These are phyloP conservation scores for Gossypium schwendimanii DNA, from an alignment of 441 rosid species.

Conservation along the genomic window DNA sequence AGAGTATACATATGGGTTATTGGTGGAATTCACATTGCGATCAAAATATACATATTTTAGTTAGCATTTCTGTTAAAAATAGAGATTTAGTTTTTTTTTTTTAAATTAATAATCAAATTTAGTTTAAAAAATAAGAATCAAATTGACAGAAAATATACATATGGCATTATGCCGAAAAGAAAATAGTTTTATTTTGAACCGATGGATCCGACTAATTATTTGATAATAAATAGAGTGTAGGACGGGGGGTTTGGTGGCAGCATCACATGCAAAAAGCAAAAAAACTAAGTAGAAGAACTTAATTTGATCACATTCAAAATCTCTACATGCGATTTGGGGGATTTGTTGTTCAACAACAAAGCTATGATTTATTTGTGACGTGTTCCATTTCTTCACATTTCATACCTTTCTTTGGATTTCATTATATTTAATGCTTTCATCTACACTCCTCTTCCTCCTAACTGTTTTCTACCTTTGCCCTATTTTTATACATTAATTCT, in stretches of 20 bases:
- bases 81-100: too few relatives aligned
- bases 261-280: conserved; percentile 27
- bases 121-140: too few relatives aligned
- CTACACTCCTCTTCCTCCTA: not conserved
- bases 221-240: not conserved
- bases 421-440: not conserved
- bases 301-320: conserved; percentile 4
- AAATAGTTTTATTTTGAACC: too few relatives aligned
- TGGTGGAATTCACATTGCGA: too few relatives aligned
- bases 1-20: too few relatives aligned
- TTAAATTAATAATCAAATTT: too few relatives aligned
- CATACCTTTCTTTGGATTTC: not conserved
- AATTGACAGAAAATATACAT: too few relatives aligned
- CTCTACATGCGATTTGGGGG: not conserved
- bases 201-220: not conserved
- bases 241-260: conserved; percentile 20
- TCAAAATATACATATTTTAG: too few relatives aligned
- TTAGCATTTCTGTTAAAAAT: rapidly evolving
- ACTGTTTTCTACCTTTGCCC: not conserved
- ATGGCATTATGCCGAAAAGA: too few relatives aligned
- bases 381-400: conserved; percentile 5
- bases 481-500: not conserved
- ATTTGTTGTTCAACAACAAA: conserved; percentile 22
- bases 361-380: conserved; percentile 18
- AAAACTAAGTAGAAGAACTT: not conserved